Evolutionary conservation across 805 yeast species (phyloP).

Genomic region (Cyberlindnera amylophila): DNA sequence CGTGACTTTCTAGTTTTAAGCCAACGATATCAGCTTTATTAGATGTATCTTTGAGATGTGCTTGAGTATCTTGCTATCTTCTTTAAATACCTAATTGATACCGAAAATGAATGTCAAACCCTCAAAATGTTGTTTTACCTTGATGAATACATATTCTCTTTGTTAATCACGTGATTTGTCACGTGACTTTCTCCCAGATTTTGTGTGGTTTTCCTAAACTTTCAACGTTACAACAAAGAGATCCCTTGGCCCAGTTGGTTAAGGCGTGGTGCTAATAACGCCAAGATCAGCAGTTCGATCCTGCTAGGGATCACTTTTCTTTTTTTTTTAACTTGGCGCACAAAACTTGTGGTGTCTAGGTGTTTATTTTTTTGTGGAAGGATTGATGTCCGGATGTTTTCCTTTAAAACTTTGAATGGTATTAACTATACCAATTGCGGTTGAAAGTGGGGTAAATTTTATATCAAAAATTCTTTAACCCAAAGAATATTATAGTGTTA

Average conservation of each 20-base stretch:
- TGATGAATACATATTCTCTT: too few relatives aligned
- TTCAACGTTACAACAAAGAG: constrained; percentile 12
- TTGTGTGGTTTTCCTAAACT: neutral
- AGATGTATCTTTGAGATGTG: too few relatives aligned
- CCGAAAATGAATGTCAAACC: too few relatives aligned
- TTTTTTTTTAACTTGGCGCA: constrained; percentile 4
- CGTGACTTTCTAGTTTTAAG: too few relatives aligned
- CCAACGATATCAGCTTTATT: too few relatives aligned
- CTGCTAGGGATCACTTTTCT: constrained; percentile 69
- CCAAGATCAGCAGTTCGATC: constrained; percentile 81
- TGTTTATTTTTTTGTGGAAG: neutral
- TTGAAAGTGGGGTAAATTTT: neutral
- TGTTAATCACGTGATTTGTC: too few relatives aligned
- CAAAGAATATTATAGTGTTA: too few relatives aligned
- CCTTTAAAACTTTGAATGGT: neutral
- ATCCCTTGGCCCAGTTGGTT: constrained; percentile 61
- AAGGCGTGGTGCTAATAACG: constrained; percentile 57
- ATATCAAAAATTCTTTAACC: too few relatives aligned
- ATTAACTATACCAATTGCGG: neutral
- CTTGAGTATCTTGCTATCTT: too few relatives aligned
- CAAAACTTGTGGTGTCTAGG: constrained; percentile 1
- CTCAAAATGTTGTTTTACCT: too few relatives aligned
- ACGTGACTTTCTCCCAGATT: too few relatives aligned
- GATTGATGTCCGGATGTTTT: neutral
- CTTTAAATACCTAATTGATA: too few relatives aligned